Percentiles rank a stretch among this genome's conserved stretches.
Conservation (phyloP, 768 basidiomycete genomes). For the Leccinum pellstonianum region DNA sequence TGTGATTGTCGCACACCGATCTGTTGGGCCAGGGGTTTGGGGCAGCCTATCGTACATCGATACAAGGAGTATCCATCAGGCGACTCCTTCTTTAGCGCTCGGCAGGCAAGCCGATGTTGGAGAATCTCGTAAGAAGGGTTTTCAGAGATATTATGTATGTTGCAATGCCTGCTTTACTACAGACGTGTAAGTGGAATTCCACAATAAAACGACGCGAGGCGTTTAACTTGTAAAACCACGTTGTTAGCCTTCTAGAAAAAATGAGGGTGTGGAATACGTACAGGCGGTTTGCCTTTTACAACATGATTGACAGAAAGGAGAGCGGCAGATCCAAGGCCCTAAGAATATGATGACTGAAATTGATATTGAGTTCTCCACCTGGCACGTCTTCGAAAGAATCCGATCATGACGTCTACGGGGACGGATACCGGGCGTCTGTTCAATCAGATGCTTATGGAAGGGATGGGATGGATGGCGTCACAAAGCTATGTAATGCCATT, state of each 20-base stretch:
- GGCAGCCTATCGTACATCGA: neutral
- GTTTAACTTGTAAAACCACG: neutral
- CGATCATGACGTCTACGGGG: neutral
- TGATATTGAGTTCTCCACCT: neutral
- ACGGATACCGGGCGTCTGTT: neutral
- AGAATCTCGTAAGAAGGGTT: neutral
- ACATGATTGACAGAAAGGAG: neutral
- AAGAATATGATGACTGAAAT: neutral
- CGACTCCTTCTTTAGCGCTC: neutral
- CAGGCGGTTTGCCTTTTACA: neutral
- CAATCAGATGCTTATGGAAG: neutral
- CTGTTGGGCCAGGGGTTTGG: neutral
- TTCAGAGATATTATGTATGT: too few relatives aligned
- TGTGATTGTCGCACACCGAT: neutral
- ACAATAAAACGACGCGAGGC: neutral
- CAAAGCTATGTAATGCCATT: neutral
- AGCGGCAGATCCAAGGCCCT: neutral
- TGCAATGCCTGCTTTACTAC: neutral
- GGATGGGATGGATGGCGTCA: neutral
- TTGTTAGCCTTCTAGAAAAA: neutral
- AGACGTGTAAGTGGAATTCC: neutral
- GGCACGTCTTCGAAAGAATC: neutral
- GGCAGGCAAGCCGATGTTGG: neutral
- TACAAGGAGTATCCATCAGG: neutral
- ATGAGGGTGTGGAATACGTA: neutral